Base-by-base conservation (phyloP, 805 yeast genomes). In the Cyberlindnera samutprakarnensis region DNA sequence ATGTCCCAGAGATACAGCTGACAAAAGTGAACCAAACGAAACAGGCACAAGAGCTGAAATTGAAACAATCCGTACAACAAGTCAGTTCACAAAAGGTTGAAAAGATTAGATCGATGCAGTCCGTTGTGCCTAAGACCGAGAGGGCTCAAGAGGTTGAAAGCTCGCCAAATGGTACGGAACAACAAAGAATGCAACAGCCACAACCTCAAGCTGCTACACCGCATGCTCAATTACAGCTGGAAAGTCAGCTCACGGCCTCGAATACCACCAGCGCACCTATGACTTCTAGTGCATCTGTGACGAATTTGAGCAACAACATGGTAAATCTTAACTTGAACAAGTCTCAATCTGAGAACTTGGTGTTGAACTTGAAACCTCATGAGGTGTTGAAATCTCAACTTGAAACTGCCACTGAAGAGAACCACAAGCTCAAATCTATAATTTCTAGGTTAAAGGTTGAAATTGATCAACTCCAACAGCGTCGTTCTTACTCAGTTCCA, bases 351-450 rank as follows among this genome's bases (percentile, higher is more conserved):
- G 44, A 36, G 21, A 35, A 30, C 17, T 23, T 30, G 14, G 19
- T 29, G 14, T 23, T 27, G 10, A 40, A 29, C 16, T 30, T 29
- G 21, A 56, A 58, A 28, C 18, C 56, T 3, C 14, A 17, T 17
- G 25, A 30, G 8, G 36, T 31, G 8, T 36, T 65, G 30, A 57
- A 59, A 27, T 13, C 21, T 1, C 68, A 66, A 42, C 38, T 66
- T n/a, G 65, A 62, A 31, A 51, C 49, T 26, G 68, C 66, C 6
- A 54, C 64, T 3, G 57, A 59, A 32, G 71, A 66, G 44, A 66
- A 66, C 41, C 62, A 57, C 31, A 65, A 64, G 37, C 47, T 66
- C 36, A 62, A 64, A 38, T 62, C 57, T 28, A 61, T 66, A 4
- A 49, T 66, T 7, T 50, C 49, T 3, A 62, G 64, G 37, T 41